These are phyloP conservation scores for Acacia melanoxylon DNA, from an alignment of 306 rosid genomes.

Conservation along the genomic window DNA sequence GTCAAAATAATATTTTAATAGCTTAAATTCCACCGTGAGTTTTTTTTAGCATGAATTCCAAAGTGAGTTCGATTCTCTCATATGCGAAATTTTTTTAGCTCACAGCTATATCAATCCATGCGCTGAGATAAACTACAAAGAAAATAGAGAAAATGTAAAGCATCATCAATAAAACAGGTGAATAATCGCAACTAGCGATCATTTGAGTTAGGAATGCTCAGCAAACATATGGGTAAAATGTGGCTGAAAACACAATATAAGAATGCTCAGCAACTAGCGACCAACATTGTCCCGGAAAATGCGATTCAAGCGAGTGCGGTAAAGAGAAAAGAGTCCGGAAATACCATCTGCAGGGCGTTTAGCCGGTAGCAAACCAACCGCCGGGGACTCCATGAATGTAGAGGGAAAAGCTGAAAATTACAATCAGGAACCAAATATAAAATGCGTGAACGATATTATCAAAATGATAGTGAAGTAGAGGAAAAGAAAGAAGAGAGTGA, in stretches of 20 bases:
- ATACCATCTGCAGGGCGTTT: constrained; percentile 34
- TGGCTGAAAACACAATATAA: constrained; percentile 18
- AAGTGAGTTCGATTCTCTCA: background rate
- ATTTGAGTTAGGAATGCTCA: background rate
- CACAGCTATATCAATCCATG: background rate
- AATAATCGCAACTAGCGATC: background rate
- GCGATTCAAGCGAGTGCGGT: background rate
- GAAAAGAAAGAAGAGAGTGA: background rate
- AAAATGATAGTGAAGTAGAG: background rate
- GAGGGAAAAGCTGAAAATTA: constrained; percentile 27
- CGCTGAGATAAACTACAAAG: background rate
- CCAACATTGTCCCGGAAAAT: background rate
- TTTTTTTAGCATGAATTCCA: too few relatives aligned
- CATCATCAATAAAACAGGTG: constrained; percentile 10
- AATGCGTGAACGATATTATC: background rate
- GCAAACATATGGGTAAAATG: constrained; percentile 1
- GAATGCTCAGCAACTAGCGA: background rate
- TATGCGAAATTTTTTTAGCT: background rate
- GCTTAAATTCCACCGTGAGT: background rate
- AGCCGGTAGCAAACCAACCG: constrained; percentile 29
- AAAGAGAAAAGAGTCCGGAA: background rate
- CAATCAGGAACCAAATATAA: background rate
- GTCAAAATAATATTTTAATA: background rate
- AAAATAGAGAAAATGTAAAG: background rate
- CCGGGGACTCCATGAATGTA: constrained; percentile 44